A percentile compares a stretch with the other conserved stretches of the same genome.
Evolutionary conservation across 768 basidiomycete genomes (phyloP).

Genomic region (Psilocybe cyanescens): DNA sequence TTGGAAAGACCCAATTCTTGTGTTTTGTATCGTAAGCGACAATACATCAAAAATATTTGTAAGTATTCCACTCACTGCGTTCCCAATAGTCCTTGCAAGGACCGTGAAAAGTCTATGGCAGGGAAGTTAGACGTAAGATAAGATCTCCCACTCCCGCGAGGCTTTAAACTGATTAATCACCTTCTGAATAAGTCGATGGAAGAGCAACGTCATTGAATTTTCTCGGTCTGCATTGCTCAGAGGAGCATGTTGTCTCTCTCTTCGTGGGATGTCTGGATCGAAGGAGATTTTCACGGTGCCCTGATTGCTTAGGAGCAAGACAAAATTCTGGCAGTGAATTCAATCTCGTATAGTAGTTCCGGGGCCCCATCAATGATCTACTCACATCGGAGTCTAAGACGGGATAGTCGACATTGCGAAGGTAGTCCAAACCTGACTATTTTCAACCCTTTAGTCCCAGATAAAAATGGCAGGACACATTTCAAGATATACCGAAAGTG

Average conservation of each 20-base stretch:
- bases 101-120: neutral
- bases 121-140: neutral
- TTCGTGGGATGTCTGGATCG: neutral
- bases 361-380: neutral
- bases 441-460: neutral
- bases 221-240: neutral
- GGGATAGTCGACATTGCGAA: neutral
- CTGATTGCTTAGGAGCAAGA: neutral
- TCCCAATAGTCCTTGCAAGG: neutral
- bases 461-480: neutral
- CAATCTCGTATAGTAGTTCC: neutral
- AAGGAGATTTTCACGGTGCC: neutral
- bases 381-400: neutral
- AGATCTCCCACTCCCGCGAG: neutral
- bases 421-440: neutral
- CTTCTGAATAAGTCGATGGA: neutral
- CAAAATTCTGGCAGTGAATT: neutral
- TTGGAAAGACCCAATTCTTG: too few species aligned
- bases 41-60: too few species aligned
- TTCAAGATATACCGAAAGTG: neutral
- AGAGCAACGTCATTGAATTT: neutral
- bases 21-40: too few species aligned
- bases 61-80: neutral
- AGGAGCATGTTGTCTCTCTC: neutral
- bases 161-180: neutral